Evolutionary conservation across 2,329 filamentous ascomycete species (phyloP), one percentile per base, ranked within the genome.

Genomic region (Lasiodiplodia hormozganensis): DNA sequence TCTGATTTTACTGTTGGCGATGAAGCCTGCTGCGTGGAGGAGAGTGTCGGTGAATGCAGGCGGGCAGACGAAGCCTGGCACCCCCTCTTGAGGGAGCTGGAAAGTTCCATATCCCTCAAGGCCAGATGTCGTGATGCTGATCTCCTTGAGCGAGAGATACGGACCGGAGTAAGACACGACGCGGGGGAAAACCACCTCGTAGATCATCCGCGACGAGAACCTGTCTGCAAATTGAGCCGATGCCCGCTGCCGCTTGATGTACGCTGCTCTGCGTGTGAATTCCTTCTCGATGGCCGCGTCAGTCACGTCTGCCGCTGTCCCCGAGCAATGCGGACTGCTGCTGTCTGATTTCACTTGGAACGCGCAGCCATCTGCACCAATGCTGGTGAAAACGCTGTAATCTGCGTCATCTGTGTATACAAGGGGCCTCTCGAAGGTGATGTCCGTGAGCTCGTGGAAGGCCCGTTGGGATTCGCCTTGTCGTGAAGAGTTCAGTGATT

Each of bases 1-100:
- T 11, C 68, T 64, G 16, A 75, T 73, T 21, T 72, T 73, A 12
- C 70, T 68, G 57, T 78, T 78, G 23, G 76, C 76, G 6, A 77
- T 71, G 67, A 77, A 78, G 2, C 76, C 76, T 1, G 76, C 74
- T 2, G 75, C 73, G 54, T 78, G 76, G 0, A 78, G 74, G 16
- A 78, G 69, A 2, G 74, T 77, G 53, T 78, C 76, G 18, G 74
- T 71, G 62, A 78, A 74, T 2, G 72, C 71, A 4, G 74, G 75
- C 14, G 73, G 70, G 43, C 71, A 72, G 18, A 75, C 69, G 51
- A 73, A 75, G 49, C 65, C 70, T 12, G 66, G 69, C 4, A 62
- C 7, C 2, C 67, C 18, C 3, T 21, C 21, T 1, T 16, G 10
- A 2, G 68, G 62, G 2, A 69, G 31, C 18, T 60, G 52, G 64